These are phyloP conservation scores for Globisporangium solare DNA, from an alignment of 352 stramenopile genomes.

Conservation along the genomic window DNA sequence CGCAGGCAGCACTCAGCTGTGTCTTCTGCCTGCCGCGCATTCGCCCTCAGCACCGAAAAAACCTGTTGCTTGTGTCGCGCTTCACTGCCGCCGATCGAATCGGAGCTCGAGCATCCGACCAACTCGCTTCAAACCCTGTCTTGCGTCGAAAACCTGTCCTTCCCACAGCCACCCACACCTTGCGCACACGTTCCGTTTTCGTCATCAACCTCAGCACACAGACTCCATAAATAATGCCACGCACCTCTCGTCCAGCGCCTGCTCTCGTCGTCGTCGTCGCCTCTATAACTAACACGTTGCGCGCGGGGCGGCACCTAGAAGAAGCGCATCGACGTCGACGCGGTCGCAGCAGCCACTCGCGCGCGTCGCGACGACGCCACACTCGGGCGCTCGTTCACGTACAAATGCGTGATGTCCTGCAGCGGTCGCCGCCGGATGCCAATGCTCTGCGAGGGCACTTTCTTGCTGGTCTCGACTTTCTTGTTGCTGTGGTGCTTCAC, in stretches of 20 bases:
- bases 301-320: conserved; percentile 21
- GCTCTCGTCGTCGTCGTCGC: neutral
- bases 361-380: conserved; percentile 2
- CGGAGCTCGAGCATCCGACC: neutral
- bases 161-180: neutral
- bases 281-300: conserved; percentile 2
- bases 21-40: too few species aligned
- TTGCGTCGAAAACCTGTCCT: neutral
- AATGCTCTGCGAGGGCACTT: conserved; percentile 15
- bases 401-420: conserved; percentile 67
- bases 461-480: conserved; percentile 15
- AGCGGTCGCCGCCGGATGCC: conserved; percentile 38
- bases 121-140: neutral
- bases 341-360: conserved; percentile 6
- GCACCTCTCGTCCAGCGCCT: neutral
- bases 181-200: neutral
- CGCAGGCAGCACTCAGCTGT: too few species aligned
- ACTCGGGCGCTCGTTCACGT: conserved; percentile 32
- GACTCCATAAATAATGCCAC: conserved; percentile 1
- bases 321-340: conserved; percentile 44
- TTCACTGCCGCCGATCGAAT: too few species aligned
- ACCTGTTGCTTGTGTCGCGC: too few species aligned
- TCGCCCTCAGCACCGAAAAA: too few species aligned
- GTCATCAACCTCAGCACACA: neutral
- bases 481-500: conserved; percentile 6